Evolutionary conservation across 108 stramenopile species (phyloP).

Genomic region (Mayamaea pseudoterrestris): DNA sequence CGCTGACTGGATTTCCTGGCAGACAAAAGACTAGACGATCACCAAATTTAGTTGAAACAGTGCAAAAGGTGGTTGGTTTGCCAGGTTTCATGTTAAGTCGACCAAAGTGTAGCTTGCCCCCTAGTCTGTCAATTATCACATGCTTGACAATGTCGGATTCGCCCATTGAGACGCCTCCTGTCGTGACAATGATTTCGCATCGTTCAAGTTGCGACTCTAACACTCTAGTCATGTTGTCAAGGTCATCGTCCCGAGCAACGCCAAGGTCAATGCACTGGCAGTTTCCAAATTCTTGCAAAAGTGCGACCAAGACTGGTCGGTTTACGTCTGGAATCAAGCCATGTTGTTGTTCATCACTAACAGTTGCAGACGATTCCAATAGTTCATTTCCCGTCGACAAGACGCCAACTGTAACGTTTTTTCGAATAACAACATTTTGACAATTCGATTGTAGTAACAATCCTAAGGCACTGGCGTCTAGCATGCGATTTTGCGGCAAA

Average conservation of each 20-base stretch:
- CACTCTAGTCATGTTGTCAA: slow-evolving; percentile 19
- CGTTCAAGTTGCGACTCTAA: slow-evolving; percentile 13
- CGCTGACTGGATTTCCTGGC: slow-evolving; percentile 95
- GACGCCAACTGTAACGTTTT: slow-evolving; percentile 35
- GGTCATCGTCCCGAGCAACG: slow-evolving; percentile 57
- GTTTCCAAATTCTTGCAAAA: slow-evolving; percentile 21
- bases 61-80: slow-evolving; percentile 91
- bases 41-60: slow-evolving; percentile 25
- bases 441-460: slow-evolving; percentile 44
- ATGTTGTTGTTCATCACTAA: not conserved
- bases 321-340: slow-evolving; percentile 88
- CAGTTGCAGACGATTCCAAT: slow-evolving; percentile 1
- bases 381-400: slow-evolving; percentile 88
- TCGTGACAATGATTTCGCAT: slow-evolving; percentile 87
- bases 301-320: slow-evolving; percentile 64
- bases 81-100: slow-evolving; percentile 93
- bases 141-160: slow-evolving; percentile 64
- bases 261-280: slow-evolving; percentile 74
- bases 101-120: slow-evolving; percentile 76
- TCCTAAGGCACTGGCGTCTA: slow-evolving; percentile 56
- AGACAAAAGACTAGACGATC: slow-evolving; percentile 54
- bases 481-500: slow-evolving; percentile 29
- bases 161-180: slow-evolving; percentile 90
- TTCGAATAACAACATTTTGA: slow-evolving; percentile 24
- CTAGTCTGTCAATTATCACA: slow-evolving; percentile 39